Evolutionary conservation across 108 stramenopile genomes (phyloP), one percentile per base, ranked within the genome.

Genomic region (Nannochloropsis salina): DNA sequence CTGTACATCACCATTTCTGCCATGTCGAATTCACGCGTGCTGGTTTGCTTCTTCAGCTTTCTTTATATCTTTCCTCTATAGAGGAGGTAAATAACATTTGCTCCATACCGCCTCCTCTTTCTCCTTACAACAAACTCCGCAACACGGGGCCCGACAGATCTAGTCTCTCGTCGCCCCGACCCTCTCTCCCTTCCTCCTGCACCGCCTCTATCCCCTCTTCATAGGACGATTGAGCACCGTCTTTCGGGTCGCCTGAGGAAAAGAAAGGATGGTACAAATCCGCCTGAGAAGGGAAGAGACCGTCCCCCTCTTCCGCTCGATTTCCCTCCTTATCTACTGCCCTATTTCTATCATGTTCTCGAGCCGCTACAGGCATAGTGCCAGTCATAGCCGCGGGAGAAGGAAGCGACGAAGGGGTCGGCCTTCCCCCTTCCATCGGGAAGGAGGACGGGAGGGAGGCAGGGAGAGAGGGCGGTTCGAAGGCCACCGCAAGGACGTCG

Each of bases 401-500:
- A 74, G 61, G 61, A 6, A 74, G 61, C 20, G 61, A 74, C 4
- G 61, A n/a, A 3, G 61, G 15, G 4, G 20, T 74, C 61, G 2
- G 20, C 8, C 61, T n/a, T 74, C 61, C 61, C 6, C 61, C 61
- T 2, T n/a, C 61, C 61, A 15, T n/a, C 3, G 61, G 2, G 6
- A 74, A 2, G 8, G 61, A 8, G 8, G 61, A 15, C 15, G 61
- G 61, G 6, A 74, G 61, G 61, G 61, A 74, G 61, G 61, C 2
- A 4, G 61, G 61, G 61, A 74, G n/a, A n/a, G 5, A 74, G 61
- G 61, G 61, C 20, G 61, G 61, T 74, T 74, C 61, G 83, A 80
- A 87, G 79, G n/a, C 82, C 86, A 47, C 42, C 22, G 81, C 83
- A 2, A 83, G 44, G 0, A 87, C 86, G 80, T 87, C 86, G 45